A percentile compares a stretch with the other conserved stretches of the same genome.
phyloP scores from a whole-genome alignment of 2,329 filamentous ascomycete genomes.

The Ascochyta fabae region DNA sequence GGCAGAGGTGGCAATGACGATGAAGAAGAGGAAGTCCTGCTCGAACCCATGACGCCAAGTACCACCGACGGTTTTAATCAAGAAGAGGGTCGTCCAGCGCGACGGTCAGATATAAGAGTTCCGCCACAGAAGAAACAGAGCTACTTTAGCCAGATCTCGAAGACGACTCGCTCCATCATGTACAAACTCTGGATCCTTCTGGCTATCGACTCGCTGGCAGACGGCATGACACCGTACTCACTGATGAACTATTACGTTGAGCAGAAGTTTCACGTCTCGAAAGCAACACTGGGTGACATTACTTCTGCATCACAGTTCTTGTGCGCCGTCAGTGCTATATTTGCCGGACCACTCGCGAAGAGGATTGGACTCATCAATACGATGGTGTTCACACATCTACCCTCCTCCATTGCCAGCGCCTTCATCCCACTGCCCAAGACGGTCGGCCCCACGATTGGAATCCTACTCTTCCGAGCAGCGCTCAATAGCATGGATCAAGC shows the following conservation, averaged over 20 bases:
- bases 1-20: constrained; percentile 20
- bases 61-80: constrained; percentile 41
- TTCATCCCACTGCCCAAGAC: constrained; percentile 62
- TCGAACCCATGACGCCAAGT: constrained; percentile 44
- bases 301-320: constrained; percentile 57
- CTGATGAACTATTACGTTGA: constrained; percentile 49
- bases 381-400: constrained; percentile 58
- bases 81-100: constrained; percentile 21
- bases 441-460: constrained; percentile 59
- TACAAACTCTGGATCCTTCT: constrained; percentile 70
- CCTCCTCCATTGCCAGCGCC: constrained; percentile 64
- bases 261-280: constrained; percentile 43
- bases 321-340: constrained; percentile 60
- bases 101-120: constrained; percentile 24
- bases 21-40: constrained; percentile 45
- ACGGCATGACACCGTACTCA: constrained; percentile 61
- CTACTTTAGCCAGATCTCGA: constrained; percentile 62
- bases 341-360: constrained; percentile 64
- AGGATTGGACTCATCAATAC: constrained; percentile 68
- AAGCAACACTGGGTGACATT: constrained; percentile 67
- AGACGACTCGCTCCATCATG: constrained; percentile 64
- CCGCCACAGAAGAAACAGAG: constrained; percentile 38
- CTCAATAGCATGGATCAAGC: constrained; percentile 75
- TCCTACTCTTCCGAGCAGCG: constrained; percentile 66
- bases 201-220: constrained; percentile 68